A percentile compares a stretch with the other conserved stretches of the same genome.
Conservation (phyloP, 2,329 filamentous ascomycete genomes). For the Botrytis porri region DNA sequence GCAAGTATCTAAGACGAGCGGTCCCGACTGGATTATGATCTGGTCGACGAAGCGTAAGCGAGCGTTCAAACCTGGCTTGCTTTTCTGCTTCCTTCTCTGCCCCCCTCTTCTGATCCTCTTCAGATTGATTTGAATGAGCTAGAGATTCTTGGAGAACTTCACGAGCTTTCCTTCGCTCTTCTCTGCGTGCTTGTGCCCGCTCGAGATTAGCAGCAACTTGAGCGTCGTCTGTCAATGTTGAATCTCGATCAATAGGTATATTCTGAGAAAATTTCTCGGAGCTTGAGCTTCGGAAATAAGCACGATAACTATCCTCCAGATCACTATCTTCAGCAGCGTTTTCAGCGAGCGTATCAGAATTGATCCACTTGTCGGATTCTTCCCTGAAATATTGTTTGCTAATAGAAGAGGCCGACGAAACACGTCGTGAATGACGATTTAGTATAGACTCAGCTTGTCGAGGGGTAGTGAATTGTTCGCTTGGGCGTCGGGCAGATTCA, state of each 20-base stretch:
- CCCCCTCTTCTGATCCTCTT: not conserved
- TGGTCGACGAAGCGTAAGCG: not conserved
- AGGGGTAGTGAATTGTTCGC: not conserved
- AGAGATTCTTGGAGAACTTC: not conserved
- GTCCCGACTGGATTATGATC: not conserved
- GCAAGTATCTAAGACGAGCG: not conserved
- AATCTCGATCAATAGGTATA: not conserved
- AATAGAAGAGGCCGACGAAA: not conserved
- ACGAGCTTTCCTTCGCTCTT: not conserved
- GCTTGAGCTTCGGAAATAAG: not conserved
- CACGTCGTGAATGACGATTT: not conserved
- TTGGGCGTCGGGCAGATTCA: not conserved
- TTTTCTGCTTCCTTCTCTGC: not conserved
- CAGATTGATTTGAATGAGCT: not conserved
- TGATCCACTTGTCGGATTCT: slow-evolving; percentile 5
- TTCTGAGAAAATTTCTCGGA: not conserved
- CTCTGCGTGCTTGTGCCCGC: not conserved
- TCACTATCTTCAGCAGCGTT: not conserved
- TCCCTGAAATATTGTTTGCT: not conserved
- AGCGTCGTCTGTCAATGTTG: not conserved
- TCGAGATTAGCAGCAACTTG: not conserved
- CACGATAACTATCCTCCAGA: not conserved
- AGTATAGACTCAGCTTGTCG: not conserved
- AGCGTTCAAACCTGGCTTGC: not conserved
- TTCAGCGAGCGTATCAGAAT: not conserved